These are phyloP conservation scores for Trichoderma sp. DNA, from an alignment of 2,329 filamentous ascomycete genomes.

Conservation along the genomic window DNA sequence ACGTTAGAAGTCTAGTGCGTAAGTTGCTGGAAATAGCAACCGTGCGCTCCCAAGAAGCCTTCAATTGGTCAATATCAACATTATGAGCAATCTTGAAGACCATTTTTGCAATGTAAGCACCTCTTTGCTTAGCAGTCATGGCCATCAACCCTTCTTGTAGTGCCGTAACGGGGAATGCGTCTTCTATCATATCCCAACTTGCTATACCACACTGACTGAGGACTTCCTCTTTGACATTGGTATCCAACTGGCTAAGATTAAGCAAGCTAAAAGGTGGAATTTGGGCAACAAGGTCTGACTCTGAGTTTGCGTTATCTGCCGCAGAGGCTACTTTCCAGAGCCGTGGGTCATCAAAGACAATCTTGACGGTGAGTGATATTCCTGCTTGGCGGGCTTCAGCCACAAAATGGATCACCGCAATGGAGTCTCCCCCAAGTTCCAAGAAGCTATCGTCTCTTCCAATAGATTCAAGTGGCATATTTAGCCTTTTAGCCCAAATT, in stretches of 20 bases:
- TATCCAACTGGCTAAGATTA: neutral
- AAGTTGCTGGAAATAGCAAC: conserved; percentile 9
- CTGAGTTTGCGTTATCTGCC: neutral
- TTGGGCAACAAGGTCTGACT: neutral
- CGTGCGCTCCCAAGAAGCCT: conserved; percentile 32
- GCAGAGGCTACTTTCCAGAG: conserved; percentile 1
- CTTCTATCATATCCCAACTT: conserved; percentile 1
- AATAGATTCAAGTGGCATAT: conserved; percentile 14
- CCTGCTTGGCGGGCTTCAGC: neutral
- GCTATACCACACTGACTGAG: neutral
- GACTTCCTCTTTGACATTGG: neutral
- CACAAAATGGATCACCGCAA: conserved; percentile 21
- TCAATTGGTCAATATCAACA: neutral
- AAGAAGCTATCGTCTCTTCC: conserved; percentile 25
- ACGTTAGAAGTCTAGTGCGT: conserved; percentile 14
- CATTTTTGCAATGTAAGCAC: conserved; percentile 8
- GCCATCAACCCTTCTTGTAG: conserved; percentile 18
- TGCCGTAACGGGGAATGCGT: conserved; percentile 6
- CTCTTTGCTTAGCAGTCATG: conserved; percentile 1
- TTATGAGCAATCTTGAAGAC: conserved; percentile 16
- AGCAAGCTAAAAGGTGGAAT: neutral
- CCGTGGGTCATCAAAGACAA: conserved; percentile 15
- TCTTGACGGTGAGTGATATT: neutral
- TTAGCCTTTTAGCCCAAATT: conserved; percentile 20
- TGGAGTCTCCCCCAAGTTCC: conserved; percentile 25